These are phyloP conservation scores for Actinomortierella ambigua DNA, from an alignment of 371 early-diverging fungal genomes.

Conservation along the genomic window DNA sequence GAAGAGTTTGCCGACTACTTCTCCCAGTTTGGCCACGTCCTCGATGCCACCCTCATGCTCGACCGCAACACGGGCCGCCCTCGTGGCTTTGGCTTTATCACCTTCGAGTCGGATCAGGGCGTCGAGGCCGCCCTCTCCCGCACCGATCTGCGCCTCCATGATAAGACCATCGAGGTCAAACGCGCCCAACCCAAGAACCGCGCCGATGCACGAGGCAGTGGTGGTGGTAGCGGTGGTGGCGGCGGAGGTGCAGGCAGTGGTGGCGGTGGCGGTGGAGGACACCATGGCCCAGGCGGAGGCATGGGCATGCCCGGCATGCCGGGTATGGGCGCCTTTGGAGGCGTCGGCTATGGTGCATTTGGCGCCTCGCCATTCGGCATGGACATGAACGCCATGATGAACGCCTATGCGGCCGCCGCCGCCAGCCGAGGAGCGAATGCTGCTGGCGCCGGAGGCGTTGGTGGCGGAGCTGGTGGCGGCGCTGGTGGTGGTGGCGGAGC, in stretches of 20 bases:
- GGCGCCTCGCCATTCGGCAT: constrained; percentile 31
- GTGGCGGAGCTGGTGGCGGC: constrained; percentile 27
- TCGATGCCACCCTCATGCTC: constrained; percentile 79
- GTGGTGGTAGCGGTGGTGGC: constrained; percentile 19
- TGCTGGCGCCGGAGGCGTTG: constrained; percentile 44
- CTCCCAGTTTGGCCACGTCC: constrained; percentile 74
- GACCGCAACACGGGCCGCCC: constrained; percentile 80
- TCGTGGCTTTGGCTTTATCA: constrained; percentile 84
- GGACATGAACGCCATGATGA: constrained; percentile 26
- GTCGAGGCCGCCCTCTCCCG: constrained; percentile 64
- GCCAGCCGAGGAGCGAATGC: constrained; percentile 44
- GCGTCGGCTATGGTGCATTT: constrained; percentile 41
- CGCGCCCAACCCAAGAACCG: constrained; percentile 58
- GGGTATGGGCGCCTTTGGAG: constrained; percentile 41
- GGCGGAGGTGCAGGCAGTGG: constrained; percentile 26
- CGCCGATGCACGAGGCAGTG: constrained; percentile 16
- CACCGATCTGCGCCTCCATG: constrained; percentile 56
- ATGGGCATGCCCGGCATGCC: constrained; percentile 39
- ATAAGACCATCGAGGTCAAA: constrained; percentile 60
- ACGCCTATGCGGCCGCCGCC: constrained; percentile 30
- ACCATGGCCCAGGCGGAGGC: too few species aligned
- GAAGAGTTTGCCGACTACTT: constrained; percentile 83
- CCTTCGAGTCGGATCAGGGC: constrained; percentile 70
- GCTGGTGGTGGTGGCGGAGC: constrained; percentile 36
- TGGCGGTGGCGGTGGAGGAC: constrained; percentile 13